A percentile compares a stretch with the other conserved stretches of the same genome.
Evolutionary conservation across 2,329 filamentous ascomycete species (phyloP).

Genomic region (Scorias spongiosa): DNA sequence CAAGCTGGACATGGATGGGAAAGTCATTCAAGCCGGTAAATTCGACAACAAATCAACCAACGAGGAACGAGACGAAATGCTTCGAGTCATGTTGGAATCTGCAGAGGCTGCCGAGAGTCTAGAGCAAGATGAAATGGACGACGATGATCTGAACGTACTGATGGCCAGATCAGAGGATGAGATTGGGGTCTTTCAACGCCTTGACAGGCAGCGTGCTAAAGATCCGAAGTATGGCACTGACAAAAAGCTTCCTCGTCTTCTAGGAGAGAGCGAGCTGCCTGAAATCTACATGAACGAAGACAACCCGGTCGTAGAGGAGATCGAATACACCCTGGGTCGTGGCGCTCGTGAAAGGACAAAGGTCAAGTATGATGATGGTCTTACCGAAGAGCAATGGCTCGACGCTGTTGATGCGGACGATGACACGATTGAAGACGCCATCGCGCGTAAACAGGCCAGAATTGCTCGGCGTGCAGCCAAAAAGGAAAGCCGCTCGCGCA

Average conservation of each 20-base stretch:
- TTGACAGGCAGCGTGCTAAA: slow-evolving; percentile 60
- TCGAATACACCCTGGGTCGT: slow-evolving; percentile 65
- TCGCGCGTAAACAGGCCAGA: slow-evolving; percentile 73
- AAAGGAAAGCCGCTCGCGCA: slow-evolving; percentile 45
- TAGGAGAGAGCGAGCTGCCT: slow-evolving; percentile 75
- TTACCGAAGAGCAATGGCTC: slow-evolving; percentile 97
- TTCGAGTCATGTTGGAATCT: slow-evolving; percentile 81
- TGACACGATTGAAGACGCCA: slow-evolving; percentile 82
- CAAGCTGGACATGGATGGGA: slow-evolving; percentile 98
- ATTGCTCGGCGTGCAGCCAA: slow-evolving; percentile 69
- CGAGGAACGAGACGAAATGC: slow-evolving; percentile 92
- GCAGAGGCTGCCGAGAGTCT: slow-evolving; percentile 52
- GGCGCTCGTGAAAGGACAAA: slow-evolving; percentile 89
- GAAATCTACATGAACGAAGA: slow-evolving; percentile 88
- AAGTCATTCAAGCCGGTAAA: slow-evolving; percentile 97
- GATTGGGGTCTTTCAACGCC: slow-evolving; percentile 58
- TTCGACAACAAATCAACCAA: slow-evolving; percentile 99
- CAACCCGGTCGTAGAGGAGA: slow-evolving; percentile 63
- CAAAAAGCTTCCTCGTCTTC: slow-evolving; percentile 60
- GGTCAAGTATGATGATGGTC: slow-evolving; percentile 89
- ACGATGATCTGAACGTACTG: slow-evolving; percentile 90
- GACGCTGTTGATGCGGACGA: slow-evolving; percentile 96
- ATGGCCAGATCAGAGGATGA: slow-evolving; percentile 80
- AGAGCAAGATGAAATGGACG: slow-evolving; percentile 95
- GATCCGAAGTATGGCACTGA: slow-evolving; percentile 57